Conservation (phyloP, 805 yeast species). For the Cyberlindnera samutprakarnensis region DNA sequence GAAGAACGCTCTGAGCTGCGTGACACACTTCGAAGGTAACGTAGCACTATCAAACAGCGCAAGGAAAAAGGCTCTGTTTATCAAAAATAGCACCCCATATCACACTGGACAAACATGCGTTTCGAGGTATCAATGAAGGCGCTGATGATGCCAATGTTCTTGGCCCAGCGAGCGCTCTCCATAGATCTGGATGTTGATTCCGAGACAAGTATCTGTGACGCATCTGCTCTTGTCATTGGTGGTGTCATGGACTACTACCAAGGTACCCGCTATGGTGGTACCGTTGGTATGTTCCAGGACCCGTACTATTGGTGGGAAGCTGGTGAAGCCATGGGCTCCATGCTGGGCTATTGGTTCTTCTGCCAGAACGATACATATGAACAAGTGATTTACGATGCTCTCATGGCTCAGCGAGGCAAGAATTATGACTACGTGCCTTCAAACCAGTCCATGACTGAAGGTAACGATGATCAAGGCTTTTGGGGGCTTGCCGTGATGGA, state of each 20-base stretch:
- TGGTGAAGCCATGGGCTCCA: conserved; percentile 68
- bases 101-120: no score
- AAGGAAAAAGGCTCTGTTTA: no score
- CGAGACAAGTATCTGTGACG: conserved; percentile 44
- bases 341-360: conserved; percentile 67
- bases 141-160: conserved; percentile 4
- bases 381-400: conserved; percentile 50
- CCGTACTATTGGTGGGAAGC: conserved; percentile 94
- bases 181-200: conserved; percentile 33
- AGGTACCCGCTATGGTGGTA: conserved; percentile 55
- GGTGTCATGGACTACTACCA: conserved; percentile 70
- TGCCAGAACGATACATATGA: conserved; percentile 67
- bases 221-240: conserved; percentile 45
- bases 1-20: no score
- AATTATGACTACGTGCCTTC: conserved; percentile 52
- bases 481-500: conserved; percentile 65
- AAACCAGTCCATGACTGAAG: conserved; percentile 60
- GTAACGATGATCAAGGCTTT: conserved; percentile 71
- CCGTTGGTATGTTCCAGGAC: conserved; percentile 61
- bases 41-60: no score
- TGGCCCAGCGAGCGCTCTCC: conserved; percentile 12
- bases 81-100: no score
- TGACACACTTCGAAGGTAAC: no score
- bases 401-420: conserved; percentile 36
- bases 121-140: conserved; percentile 1